Evolutionary conservation across 495 filamentous ascomycete species (phyloP).

Genomic region (Penicilliopsis zonata): DNA sequence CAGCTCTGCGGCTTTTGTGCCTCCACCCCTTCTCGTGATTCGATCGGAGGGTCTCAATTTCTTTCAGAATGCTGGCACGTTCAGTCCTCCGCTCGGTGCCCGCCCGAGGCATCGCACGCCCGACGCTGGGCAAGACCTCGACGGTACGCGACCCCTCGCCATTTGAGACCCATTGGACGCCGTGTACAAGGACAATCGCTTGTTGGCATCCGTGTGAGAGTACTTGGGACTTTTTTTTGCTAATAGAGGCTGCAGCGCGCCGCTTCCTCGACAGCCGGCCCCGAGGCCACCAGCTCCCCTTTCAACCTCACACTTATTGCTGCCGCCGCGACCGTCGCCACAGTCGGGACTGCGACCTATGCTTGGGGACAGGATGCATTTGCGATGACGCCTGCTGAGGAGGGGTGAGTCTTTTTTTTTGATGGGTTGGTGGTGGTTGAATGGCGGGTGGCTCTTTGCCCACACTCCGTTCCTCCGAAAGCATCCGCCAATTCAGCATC

Average conservation of each 20-base stretch:
- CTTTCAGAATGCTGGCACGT: slow-evolving; percentile 70
- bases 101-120: slow-evolving; percentile 53
- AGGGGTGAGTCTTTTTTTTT: slow-evolving; percentile 66
- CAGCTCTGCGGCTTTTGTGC: slow-evolving; percentile 18
- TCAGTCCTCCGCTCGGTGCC: slow-evolving; percentile 71
- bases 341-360: slow-evolving; percentile 80
- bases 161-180: slow-evolving; percentile 19
- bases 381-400: slow-evolving; percentile 88
- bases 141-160: slow-evolving; percentile 29
- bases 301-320: slow-evolving; percentile 65
- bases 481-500: slow-evolving; percentile 10
- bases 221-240: slow-evolving; percentile 6
- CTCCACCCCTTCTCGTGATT: slow-evolving; percentile 18
- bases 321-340: slow-evolving; percentile 68
- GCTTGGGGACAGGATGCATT: slow-evolving; percentile 78
- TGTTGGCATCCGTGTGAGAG: slow-evolving; percentile 2
- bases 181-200: slow-evolving; percentile 20
- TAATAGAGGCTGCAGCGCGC: slow-evolving; percentile 25
- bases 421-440: slow-evolving; percentile 4
- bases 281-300: slow-evolving; percentile 38
- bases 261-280: slow-evolving; percentile 35
- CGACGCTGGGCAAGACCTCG: slow-evolving; percentile 36
- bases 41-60: slow-evolving; percentile 29
- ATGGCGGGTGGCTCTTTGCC: slow-evolving; percentile 5
- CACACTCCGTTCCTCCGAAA: slow-evolving; percentile 16